Percentiles rank a stretch among this genome's conserved stretches.
Conservation (phyloP, 306 rosid genomes). For the Carpinus viminea region DNA sequence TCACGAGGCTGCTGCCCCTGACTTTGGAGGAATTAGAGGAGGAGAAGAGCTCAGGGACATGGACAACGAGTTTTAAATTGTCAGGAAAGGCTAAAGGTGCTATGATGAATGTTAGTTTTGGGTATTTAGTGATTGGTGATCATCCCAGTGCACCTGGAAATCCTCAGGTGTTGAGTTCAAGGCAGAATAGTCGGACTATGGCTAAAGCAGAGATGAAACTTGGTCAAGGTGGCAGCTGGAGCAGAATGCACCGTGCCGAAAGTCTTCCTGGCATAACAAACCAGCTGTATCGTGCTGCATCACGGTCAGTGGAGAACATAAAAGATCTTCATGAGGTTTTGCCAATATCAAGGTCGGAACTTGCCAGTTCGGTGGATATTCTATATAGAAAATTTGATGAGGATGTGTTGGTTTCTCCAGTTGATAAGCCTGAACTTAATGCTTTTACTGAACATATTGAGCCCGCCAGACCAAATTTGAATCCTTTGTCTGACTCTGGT, state of each 20-base stretch:
- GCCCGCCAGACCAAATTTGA: slow-evolving; percentile 31
- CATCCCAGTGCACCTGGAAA: slow-evolving; percentile 34
- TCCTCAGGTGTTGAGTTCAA: slow-evolving; percentile 31
- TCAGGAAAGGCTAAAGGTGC: slow-evolving; percentile 83
- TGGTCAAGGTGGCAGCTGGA: slow-evolving; percentile 50
- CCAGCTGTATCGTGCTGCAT: slow-evolving; percentile 19
- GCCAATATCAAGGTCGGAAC: slow-evolving; percentile 45
- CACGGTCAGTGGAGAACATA: slow-evolving; percentile 45
- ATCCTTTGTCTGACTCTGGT: slow-evolving; percentile 29
- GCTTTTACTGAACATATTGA: slow-evolving; percentile 40
- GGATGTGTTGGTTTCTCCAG: slow-evolving; percentile 33
- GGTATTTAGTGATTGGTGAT: slow-evolving; percentile 64
- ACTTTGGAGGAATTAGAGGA: slow-evolving; percentile 85
- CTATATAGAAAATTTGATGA: slow-evolving; percentile 52
- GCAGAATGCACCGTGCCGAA: slow-evolving; percentile 34
- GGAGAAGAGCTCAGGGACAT: slow-evolving; percentile 75
- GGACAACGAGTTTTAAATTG: slow-evolving; percentile 78
- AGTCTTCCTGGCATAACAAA: slow-evolving; percentile 43
- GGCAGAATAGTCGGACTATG: slow-evolving; percentile 37
- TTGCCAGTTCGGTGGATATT: slow-evolving; percentile 52
- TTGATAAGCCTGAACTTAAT: slow-evolving; percentile 40
- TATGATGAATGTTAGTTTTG: slow-evolving; percentile 80
- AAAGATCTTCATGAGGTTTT: slow-evolving; percentile 82
- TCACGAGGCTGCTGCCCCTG: slow-evolving; percentile 85
- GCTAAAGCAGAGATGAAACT: slow-evolving; percentile 31